These are phyloP conservation scores for Metschnikowia corniflorae DNA, from an alignment of 805 yeast genomes.

Conservation along the genomic window DNA sequence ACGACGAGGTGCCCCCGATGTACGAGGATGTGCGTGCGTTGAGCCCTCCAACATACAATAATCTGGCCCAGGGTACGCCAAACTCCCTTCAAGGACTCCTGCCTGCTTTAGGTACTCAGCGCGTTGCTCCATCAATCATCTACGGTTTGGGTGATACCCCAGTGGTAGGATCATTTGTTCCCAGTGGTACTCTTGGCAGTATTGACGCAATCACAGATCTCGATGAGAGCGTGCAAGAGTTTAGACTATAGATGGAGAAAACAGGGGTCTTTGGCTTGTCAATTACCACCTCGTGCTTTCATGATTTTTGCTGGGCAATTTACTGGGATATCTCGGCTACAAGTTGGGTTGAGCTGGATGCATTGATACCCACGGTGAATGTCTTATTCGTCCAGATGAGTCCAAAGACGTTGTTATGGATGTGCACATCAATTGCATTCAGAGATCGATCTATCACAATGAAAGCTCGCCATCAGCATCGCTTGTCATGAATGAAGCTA, in stretches of 20 bases:
- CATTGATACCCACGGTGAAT: too few species aligned
- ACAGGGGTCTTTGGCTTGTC: too few species aligned
- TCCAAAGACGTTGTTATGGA: too few species aligned
- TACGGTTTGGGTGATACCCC: conserved; percentile 47
- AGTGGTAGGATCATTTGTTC: conserved; percentile 21
- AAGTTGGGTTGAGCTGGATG: too few species aligned
- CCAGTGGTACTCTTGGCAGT: conserved; percentile 13
- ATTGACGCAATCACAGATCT: conserved; percentile 29
- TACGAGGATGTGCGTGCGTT: conserved; percentile 79
- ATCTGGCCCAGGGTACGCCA: conserved; percentile 30
- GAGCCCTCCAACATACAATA: conserved; percentile 81
- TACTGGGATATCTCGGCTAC: too few species aligned
- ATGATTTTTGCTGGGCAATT: too few species aligned
- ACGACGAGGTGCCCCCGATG: conserved; percentile 97
- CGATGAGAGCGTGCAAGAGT: conserved; percentile 34
- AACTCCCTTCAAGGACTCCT: conserved; percentile 32
- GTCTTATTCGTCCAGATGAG: too few species aligned
- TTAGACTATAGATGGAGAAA: conserved; percentile 26
- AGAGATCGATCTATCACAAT: too few species aligned
- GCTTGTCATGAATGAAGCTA: too few species aligned
- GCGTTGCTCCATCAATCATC: conserved; percentile 33
- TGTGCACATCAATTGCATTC: too few species aligned
- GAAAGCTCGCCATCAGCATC: too few species aligned
- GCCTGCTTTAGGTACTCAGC: conserved; percentile 13
- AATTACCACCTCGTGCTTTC: too few species aligned